phyloP scores from a whole-genome alignment of 768 basidiomycete species.

The Hericium erinaceus region DNA sequence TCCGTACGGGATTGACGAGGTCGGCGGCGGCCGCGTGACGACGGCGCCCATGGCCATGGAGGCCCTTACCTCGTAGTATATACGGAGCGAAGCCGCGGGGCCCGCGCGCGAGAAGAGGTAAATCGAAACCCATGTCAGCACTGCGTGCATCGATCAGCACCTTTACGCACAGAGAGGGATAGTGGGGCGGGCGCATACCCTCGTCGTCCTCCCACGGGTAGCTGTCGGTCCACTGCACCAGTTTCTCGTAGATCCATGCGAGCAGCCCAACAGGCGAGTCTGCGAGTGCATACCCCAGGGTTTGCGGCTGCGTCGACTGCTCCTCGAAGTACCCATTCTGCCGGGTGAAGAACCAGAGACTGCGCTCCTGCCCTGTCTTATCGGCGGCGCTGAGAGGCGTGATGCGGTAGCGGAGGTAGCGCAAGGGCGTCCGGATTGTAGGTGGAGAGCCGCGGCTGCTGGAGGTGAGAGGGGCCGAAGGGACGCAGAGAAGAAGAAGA shows the following conservation, averaged over 20 bases:
- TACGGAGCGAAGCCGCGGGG: conserved; percentile 21
- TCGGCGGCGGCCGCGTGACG: too few species aligned
- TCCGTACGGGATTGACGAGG: conserved; percentile 18
- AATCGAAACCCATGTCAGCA: conserved; percentile 28
- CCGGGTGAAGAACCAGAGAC: conserved; percentile 22
- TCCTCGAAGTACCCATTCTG: conserved; percentile 27
- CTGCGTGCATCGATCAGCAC: conserved; percentile 17
- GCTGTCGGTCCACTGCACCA: conserved; percentile 25
- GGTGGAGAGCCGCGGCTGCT: too few species aligned
- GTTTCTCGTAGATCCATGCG: conserved; percentile 25
- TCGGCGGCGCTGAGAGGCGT: conserved; percentile 26
- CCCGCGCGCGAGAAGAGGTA: conserved; percentile 45
- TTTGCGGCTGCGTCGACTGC: conserved; percentile 26
- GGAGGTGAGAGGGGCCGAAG: too few species aligned
- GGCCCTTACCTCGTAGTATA: conserved; percentile 23
- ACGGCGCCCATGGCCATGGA: too few species aligned
- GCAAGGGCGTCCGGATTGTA: not conserved
- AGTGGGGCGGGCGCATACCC: conserved; percentile 21
- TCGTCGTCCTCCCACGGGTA: conserved; percentile 53
- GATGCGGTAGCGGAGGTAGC: conserved; percentile 20
- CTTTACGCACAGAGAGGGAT: conserved; percentile 10
- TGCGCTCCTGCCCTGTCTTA: conserved; percentile 26
- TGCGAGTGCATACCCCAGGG: conserved; percentile 38
- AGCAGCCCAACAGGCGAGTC: conserved; percentile 45
- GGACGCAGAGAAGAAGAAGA: too few species aligned